Conservation (phyloP, 2,329 filamentous ascomycete species). For the Dactylellina sp. region DNA sequence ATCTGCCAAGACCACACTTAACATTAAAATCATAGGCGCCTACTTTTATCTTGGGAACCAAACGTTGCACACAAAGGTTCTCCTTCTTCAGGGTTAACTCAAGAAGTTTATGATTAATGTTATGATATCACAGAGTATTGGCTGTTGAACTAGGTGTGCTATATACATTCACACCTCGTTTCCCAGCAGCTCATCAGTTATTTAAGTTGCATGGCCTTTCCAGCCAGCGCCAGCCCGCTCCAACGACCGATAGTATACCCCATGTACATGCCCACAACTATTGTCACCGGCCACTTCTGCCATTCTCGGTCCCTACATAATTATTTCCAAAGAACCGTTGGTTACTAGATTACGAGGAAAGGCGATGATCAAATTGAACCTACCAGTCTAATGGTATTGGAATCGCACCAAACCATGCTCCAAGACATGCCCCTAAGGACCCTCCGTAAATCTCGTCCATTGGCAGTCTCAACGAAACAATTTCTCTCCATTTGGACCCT, state of each 20-base stretch:
- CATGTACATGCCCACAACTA: constrained; percentile 82
- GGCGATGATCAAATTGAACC: constrained; percentile 57
- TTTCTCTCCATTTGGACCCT: constrained; percentile 74
- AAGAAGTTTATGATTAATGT: too few species aligned
- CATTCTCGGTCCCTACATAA: constrained; percentile 82
- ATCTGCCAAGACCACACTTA: background rate
- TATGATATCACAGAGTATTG: too few species aligned
- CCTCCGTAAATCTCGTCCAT: constrained; percentile 88
- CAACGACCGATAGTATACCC: constrained; percentile 80
- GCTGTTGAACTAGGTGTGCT: too few species aligned
- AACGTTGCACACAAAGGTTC: too few species aligned
- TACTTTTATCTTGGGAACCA: background rate
- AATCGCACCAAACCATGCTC: constrained; percentile 92
- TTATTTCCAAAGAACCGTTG: background rate
- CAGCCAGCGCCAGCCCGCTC: constrained; percentile 68
- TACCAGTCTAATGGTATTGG: constrained; percentile 95
- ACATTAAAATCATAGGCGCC: background rate
- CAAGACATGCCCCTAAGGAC: constrained; percentile 79
- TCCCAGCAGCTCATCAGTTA: too few species aligned
- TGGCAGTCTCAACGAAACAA: constrained; percentile 76
- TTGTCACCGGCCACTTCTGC: constrained; percentile 97
- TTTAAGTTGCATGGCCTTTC: constrained; percentile 60
- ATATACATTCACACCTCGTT: too few species aligned
- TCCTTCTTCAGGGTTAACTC: too few species aligned
- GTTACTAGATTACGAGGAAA: constrained; percentile 3